Conservation (phyloP, 2,329 filamentous ascomycete species). For the Cytospora paraplurivora region DNA sequence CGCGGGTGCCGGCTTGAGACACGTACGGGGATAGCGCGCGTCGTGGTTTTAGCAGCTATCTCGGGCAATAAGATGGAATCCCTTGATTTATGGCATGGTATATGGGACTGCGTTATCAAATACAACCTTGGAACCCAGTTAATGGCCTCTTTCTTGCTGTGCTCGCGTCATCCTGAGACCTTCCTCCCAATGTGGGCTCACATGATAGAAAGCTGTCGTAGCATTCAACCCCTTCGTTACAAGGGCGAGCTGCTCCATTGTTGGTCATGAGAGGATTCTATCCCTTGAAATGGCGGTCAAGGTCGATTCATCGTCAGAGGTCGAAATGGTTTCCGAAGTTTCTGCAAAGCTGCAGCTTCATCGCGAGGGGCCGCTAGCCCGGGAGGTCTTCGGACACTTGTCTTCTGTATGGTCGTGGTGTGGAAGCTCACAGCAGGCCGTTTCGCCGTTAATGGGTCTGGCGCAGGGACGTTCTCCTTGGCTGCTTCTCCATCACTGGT, state of each 20-base stretch:
- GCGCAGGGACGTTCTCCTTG: conserved; percentile 34
- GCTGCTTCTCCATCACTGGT: conserved; percentile 28
- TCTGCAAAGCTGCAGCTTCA: conserved; percentile 52
- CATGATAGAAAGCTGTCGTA: not conserved
- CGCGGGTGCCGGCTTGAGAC: no score
- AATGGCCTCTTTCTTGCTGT: not conserved
- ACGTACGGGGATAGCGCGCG: no score
- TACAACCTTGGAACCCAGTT: no score
- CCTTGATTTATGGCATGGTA: no score
- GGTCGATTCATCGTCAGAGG: conserved; percentile 55
- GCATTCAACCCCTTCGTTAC: not conserved
- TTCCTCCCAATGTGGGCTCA: no score
- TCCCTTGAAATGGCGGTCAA: conserved; percentile 31
- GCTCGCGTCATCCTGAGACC: no score
- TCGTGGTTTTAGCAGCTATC: no score
- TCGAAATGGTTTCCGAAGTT: conserved; percentile 58
- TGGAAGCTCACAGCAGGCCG: conserved; percentile 52
- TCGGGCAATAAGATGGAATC: no score
- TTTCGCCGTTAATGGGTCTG: conserved; percentile 35
- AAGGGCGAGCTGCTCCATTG: not conserved
- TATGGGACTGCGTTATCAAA: no score
- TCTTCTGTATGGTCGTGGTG: conserved; percentile 47
- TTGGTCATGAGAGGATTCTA: not conserved
- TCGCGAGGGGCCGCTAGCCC: conserved; percentile 42
- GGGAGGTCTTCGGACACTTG: conserved; percentile 47